phyloP scores from a whole-genome alignment of 2,329 filamentous ascomycete genomes.

The Phaeophleospora eucalypticola region DNA sequence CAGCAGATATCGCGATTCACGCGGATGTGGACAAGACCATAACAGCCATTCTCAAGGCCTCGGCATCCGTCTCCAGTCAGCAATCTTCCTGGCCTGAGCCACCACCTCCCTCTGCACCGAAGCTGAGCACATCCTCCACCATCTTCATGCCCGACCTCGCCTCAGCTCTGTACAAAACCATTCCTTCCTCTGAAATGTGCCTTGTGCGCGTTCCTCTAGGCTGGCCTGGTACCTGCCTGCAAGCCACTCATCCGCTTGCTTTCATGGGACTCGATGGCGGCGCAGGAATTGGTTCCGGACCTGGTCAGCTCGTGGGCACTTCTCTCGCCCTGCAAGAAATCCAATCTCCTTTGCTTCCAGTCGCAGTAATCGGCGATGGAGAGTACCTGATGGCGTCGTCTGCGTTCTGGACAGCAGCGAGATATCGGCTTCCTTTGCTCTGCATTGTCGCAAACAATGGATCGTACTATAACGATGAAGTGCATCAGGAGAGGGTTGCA shows the following conservation, averaged over 20 bases:
- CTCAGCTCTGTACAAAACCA: conserved; percentile 8
- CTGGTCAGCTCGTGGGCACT: conserved; percentile 18
- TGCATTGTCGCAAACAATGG: conserved; percentile 18
- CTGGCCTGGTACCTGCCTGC: conserved; percentile 15
- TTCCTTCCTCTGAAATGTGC: conserved; percentile 13
- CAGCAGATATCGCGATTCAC: conserved; percentile 13
- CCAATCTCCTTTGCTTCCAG: conserved; percentile 1
- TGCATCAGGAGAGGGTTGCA: conserved; percentile 19
- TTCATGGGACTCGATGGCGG: conserved; percentile 23
- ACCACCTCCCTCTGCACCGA: background rate
- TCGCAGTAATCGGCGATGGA: conserved; percentile 16
- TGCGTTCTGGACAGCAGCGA: conserved; percentile 18
- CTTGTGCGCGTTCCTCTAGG: conserved; percentile 19
- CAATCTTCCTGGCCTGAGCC: conserved; percentile 6
- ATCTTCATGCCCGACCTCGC: conserved; percentile 20
- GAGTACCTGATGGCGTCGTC: conserved; percentile 19
- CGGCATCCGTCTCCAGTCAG: conserved; percentile 3
- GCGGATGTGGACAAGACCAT: conserved; percentile 17
- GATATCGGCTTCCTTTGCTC: conserved; percentile 13
- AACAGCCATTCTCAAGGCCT: conserved; percentile 7
- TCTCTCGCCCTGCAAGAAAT: conserved; percentile 11
- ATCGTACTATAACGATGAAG: conserved; percentile 19
- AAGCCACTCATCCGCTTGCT: conserved; percentile 10
- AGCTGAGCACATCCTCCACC: background rate
- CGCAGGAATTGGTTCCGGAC: conserved; percentile 16